A percentile compares a stretch with the other conserved stretches of the same genome.
phyloP scores from a whole-genome alignment of 2,329 filamentous ascomycete species.

The Pezicula carpinea region DNA sequence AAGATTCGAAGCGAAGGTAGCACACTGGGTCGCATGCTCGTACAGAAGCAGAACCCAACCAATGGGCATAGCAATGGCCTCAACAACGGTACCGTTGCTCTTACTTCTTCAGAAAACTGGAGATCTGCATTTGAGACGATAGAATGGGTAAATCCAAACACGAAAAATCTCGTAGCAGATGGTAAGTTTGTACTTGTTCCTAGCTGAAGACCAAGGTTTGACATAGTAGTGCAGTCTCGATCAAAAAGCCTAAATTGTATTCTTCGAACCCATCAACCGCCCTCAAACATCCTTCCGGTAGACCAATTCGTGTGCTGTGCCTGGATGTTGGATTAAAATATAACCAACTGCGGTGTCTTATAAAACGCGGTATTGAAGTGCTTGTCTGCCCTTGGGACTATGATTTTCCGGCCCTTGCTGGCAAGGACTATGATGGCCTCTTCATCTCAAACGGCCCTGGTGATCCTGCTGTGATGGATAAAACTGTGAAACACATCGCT shows the following conservation, averaged over 20 bases:
- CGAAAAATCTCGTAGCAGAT: slow-evolving; percentile 87
- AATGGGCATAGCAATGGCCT: slow-evolving; percentile 37
- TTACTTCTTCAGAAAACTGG: slow-evolving; percentile 36
- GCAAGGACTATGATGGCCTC: slow-evolving; percentile 87
- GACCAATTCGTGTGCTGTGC: slow-evolving; percentile 80
- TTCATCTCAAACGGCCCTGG: slow-evolving; percentile 98
- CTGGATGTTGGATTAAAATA: slow-evolving; percentile 98
- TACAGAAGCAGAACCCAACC: slow-evolving; percentile 53
- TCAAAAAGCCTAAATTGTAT: slow-evolving; percentile 81
- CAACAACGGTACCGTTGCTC: slow-evolving; percentile 36
- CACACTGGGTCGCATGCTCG: slow-evolving; percentile 88
- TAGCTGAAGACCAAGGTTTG: slow-evolving; percentile 30
- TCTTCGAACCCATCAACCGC: slow-evolving; percentile 66
- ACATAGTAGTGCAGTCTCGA: slow-evolving; percentile 65
- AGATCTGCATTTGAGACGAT: slow-evolving; percentile 66
- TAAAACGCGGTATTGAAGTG: slow-evolving; percentile 88
- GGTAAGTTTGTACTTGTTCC: slow-evolving; percentile 55
- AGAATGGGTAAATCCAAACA: slow-evolving; percentile 89
- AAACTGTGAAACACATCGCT: slow-evolving; percentile 75
- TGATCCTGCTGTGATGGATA: slow-evolving; percentile 80
- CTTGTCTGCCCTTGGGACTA: slow-evolving; percentile 95
- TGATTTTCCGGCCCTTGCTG: slow-evolving; percentile 72
- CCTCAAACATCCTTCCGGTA: slow-evolving; percentile 83
- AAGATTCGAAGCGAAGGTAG: slow-evolving; percentile 89
- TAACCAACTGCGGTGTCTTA: slow-evolving; percentile 92